These are phyloP conservation scores for Coniochaeta sp. DNA, from an alignment of 2,329 filamentous ascomycete species.

Conservation along the genomic window DNA sequence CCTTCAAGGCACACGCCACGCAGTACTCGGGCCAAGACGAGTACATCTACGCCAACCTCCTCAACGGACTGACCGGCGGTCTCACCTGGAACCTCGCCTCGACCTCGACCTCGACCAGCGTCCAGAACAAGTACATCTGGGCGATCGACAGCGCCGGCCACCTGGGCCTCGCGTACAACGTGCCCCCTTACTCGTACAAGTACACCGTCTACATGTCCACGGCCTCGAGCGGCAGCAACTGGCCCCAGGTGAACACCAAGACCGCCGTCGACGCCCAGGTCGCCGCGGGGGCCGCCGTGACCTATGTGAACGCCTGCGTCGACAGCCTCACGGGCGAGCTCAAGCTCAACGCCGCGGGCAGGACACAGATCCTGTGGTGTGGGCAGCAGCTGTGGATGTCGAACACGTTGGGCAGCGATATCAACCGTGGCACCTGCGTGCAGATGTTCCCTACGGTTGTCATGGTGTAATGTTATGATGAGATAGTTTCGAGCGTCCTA, in stretches of 20 bases:
- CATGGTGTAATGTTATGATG: background rate
- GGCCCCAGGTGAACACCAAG: slow-evolving; percentile 2
- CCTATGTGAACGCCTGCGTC: slow-evolving; percentile 4
- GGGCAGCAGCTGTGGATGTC: slow-evolving; percentile 7
- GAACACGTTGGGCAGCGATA: slow-evolving; percentile 3
- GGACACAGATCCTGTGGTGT: slow-evolving; percentile 8
- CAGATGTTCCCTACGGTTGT: slow-evolving; percentile 6
- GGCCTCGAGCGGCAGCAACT: background rate
- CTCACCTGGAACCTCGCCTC: background rate
- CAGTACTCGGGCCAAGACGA: background rate
- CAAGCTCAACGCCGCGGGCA: slow-evolving; percentile 8
- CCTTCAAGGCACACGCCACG: background rate
- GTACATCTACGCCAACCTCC: background rate
- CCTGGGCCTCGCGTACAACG: background rate
- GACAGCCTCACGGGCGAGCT: slow-evolving; percentile 24
- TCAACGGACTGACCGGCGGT: background rate
- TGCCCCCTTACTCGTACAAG: slow-evolving; percentile 3
- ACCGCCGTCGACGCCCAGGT: background rate
- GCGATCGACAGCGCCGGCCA: background rate
- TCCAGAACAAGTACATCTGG: slow-evolving; percentile 1
- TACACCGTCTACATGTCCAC: slow-evolving; percentile 5
- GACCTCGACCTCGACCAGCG: background rate
- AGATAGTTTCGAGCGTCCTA: too few species aligned
- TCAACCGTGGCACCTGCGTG: background rate
- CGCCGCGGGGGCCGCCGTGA: background rate